A percentile compares a stretch with the other conserved stretches of the same genome.
Conservation (phyloP, 768 basidiomycete species). For the Mycena latifolia region DNA sequence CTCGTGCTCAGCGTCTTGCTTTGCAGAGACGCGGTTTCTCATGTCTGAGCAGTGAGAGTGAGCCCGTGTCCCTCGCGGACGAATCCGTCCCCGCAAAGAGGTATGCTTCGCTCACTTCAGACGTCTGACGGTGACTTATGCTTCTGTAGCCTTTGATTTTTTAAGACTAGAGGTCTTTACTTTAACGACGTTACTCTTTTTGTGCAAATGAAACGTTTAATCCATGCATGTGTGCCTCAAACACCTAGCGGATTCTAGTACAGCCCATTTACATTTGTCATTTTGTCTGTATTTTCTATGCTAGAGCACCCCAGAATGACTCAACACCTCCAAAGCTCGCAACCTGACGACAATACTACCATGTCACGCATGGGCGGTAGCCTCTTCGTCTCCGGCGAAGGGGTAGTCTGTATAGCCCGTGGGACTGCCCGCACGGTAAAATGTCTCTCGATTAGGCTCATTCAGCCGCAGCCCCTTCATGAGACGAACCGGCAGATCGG, state of each 20-base stretch:
- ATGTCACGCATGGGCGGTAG: no score
- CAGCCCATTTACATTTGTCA: no score
- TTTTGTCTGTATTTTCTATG: no score
- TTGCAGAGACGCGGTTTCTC: slow-evolving; percentile 9
- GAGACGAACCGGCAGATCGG: slow-evolving; percentile 56
- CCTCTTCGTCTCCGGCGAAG: slow-evolving; percentile 16
- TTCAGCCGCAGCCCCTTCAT: slow-evolving; percentile 49
- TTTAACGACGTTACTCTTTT: no score
- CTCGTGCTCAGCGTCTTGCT: slow-evolving; percentile 9
- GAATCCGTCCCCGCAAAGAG: slow-evolving; percentile 22
- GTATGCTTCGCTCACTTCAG: slow-evolving; percentile 5
- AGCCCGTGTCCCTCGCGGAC: background rate
- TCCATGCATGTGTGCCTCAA: no score
- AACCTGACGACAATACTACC: no score
- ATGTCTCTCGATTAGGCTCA: slow-evolving; percentile 51
- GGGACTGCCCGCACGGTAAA: slow-evolving; percentile 47
- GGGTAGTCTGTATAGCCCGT: slow-evolving; percentile 45
- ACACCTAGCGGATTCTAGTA: no score
- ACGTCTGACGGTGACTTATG: background rate
- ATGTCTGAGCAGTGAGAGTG: background rate
- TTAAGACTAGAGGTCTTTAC: no score
- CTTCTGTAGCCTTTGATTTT: background rate
- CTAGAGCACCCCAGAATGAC: no score
- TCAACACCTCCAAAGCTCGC: no score
- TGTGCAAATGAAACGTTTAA: no score